A percentile compares a stretch with the other conserved stretches of the same genome.
Evolutionary conservation across 2,329 filamentous ascomycete species (phyloP).

Genomic region (Colletotrichum musae): DNA sequence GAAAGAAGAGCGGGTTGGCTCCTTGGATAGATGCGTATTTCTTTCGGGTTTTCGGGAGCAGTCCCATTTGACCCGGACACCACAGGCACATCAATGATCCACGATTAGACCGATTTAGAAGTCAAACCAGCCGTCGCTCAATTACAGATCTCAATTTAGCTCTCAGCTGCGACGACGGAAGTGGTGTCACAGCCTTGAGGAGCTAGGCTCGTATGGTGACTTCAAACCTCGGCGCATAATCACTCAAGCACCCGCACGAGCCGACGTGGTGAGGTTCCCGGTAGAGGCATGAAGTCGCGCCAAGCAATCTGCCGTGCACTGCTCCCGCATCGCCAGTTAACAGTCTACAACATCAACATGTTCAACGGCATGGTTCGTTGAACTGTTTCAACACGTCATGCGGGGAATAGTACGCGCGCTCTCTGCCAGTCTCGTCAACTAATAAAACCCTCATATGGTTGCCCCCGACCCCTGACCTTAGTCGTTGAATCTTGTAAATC

Average conservation of each 20-base stretch:
- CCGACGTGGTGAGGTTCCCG: slow-evolving; percentile 5
- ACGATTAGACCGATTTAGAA: too few relatives aligned
- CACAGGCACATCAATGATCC: too few relatives aligned
- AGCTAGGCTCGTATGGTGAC: slow-evolving; percentile 10
- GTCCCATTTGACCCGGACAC: too few relatives aligned
- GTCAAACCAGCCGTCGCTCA: not conserved
- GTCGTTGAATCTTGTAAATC: slow-evolving; percentile 8
- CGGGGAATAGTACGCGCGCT: not conserved
- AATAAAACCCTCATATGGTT: not conserved
- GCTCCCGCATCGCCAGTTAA: slow-evolving; percentile 4
- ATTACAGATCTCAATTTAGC: not conserved
- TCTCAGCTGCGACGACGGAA: not conserved
- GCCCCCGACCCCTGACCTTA: not conserved
- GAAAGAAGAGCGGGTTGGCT: too few relatives aligned
- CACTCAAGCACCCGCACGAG: slow-evolving; percentile 1
- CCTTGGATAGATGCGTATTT: too few relatives aligned
- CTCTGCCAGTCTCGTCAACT: not conserved
- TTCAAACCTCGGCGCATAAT: slow-evolving; percentile 6
- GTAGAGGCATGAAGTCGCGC: slow-evolving; percentile 9
- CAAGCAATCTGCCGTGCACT: slow-evolving; percentile 11
- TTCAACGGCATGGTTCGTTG: slow-evolving; percentile 7
- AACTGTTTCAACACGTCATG: not conserved
- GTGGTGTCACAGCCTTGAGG: not conserved
- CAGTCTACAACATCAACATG: slow-evolving; percentile 3
- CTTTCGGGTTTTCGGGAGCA: too few relatives aligned